These are phyloP conservation scores for Chrysoporthe deuterocubensis DNA, from an alignment of 2,329 filamentous ascomycete species.

Conservation along the genomic window DNA sequence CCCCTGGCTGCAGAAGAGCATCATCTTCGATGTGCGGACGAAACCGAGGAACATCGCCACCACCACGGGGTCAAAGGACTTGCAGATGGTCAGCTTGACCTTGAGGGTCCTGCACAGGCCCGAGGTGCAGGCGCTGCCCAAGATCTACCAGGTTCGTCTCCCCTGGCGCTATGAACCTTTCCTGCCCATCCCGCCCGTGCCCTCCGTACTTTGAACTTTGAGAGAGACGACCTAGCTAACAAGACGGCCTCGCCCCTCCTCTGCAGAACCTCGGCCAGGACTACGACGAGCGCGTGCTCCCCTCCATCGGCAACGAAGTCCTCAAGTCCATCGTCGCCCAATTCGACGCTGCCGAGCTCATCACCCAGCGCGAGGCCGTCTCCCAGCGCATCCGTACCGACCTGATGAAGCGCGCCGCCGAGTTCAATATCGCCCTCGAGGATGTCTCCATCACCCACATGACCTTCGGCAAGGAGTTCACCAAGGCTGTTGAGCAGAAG, in stretches of 20 bases:
- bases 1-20: conserved; percentile 92
- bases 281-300: conserved; percentile 97
- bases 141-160: conserved; percentile 89
- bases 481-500: conserved; percentile 98
- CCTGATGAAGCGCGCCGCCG: conserved; percentile 86
- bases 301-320: conserved; percentile 99
- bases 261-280: conserved; percentile 90
- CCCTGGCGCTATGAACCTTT: no score
- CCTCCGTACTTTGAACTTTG: background rate
- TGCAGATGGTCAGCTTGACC: conserved; percentile 99
- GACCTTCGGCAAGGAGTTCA: conserved; percentile 99
- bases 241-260: background rate
- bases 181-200: conserved; percentile 3
- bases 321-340: conserved; percentile 98
- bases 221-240: conserved; percentile 16
- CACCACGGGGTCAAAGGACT: conserved; percentile 96
- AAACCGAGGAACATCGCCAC: conserved; percentile 97
- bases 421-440: conserved; percentile 99
- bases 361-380: conserved; percentile 97
- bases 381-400: conserved; percentile 92
- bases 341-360: conserved; percentile 97
- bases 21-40: conserved; percentile 96
- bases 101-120: conserved; percentile 93
- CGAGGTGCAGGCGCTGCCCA: conserved; percentile 88
- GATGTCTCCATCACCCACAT: conserved; percentile 99